These are phyloP conservation scores for Daldinia bambusicola DNA, from an alignment of 495 filamentous ascomycete species.

Conservation along the genomic window DNA sequence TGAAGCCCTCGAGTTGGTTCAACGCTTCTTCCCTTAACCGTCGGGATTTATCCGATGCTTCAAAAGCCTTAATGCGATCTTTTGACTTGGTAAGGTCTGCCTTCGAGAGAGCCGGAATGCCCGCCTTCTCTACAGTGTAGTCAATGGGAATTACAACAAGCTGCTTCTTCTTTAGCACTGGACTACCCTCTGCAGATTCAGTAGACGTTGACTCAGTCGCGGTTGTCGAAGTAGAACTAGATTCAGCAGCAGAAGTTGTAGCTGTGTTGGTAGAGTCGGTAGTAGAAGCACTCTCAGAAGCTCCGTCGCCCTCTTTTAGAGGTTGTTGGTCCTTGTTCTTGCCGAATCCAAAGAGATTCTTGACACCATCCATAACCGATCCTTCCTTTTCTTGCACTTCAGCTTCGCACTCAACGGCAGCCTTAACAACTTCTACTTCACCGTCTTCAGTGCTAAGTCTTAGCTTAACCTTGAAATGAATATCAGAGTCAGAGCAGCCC, in stretches of 20 bases:
- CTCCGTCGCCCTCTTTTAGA: conserved; percentile 67
- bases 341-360: conserved; percentile 93
- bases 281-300: conserved; percentile 59
- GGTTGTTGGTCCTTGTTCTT: conserved; percentile 84
- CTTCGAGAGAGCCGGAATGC: conserved; percentile 65
- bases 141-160: conserved; percentile 75
- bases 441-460: conserved; percentile 77
- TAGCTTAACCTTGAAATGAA: conserved; percentile 81
- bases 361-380: conserved; percentile 88
- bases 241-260: conserved; percentile 48
- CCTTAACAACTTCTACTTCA: conserved; percentile 81
- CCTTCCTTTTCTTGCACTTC: conserved; percentile 75
- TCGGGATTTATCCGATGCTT: conserved; percentile 81
- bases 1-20: conserved; percentile 93
- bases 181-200: conserved; percentile 54
- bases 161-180: conserved; percentile 67
- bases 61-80: conserved; percentile 80
- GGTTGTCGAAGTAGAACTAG: conserved; percentile 57
- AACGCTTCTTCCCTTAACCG: conserved; percentile 83
- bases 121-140: conserved; percentile 69
- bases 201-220: conserved; percentile 56
- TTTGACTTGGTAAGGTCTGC: conserved; percentile 72
- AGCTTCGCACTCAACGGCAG: conserved; percentile 85
- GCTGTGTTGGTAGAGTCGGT: conserved; percentile 47
- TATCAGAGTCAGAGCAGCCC: conserved; percentile 78